Evolutionary conservation across 2,329 filamentous ascomycete species (phyloP).

Genomic region (Colletotrichum noveboracense): DNA sequence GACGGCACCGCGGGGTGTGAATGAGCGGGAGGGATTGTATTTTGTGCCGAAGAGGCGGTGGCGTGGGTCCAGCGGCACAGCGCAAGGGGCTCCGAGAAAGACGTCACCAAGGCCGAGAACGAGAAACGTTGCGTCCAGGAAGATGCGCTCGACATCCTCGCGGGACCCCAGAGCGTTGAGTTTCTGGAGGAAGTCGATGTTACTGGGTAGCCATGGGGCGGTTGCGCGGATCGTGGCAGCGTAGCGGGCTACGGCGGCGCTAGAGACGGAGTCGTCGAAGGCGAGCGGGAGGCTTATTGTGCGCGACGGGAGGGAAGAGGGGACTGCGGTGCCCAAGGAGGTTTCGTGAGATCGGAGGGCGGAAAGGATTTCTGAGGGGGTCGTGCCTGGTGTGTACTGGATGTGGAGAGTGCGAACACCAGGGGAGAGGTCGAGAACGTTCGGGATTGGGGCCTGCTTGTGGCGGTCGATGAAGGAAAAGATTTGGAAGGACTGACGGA

Average conservation of each 20-base stretch:
- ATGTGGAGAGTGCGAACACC: slow-evolving; percentile 40
- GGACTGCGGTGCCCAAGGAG: slow-evolving; percentile 25
- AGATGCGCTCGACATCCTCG: slow-evolving; percentile 27
- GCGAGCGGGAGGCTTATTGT: slow-evolving; percentile 40
- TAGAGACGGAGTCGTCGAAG: slow-evolving; percentile 41
- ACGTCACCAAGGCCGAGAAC: slow-evolving; percentile 44
- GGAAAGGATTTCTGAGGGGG: slow-evolving; percentile 24
- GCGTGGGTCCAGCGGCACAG: slow-evolving; percentile 38
- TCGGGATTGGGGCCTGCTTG: slow-evolving; percentile 27
- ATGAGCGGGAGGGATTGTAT: slow-evolving; percentile 42
- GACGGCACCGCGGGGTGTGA: slow-evolving; percentile 38
- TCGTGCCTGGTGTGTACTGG: slow-evolving; percentile 26
- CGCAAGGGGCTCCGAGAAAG: slow-evolving; percentile 42
- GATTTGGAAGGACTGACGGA: slow-evolving; percentile 37
- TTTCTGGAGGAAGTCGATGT: slow-evolving; percentile 56
- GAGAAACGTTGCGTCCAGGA: slow-evolving; percentile 38
- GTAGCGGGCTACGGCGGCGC: slow-evolving; percentile 63
- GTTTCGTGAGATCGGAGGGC: slow-evolving; percentile 26
- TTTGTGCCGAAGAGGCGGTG: slow-evolving; percentile 40
- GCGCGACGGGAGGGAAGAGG: slow-evolving; percentile 31
- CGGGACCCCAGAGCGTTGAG: slow-evolving; percentile 34
- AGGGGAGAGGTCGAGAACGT: slow-evolving; percentile 35
- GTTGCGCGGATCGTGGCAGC: slow-evolving; percentile 65
- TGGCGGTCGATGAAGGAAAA: slow-evolving; percentile 38
- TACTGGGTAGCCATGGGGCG: slow-evolving; percentile 67